phyloP scores from a whole-genome alignment of 306 rosid species.

The Quillaja saponaria region DNA sequence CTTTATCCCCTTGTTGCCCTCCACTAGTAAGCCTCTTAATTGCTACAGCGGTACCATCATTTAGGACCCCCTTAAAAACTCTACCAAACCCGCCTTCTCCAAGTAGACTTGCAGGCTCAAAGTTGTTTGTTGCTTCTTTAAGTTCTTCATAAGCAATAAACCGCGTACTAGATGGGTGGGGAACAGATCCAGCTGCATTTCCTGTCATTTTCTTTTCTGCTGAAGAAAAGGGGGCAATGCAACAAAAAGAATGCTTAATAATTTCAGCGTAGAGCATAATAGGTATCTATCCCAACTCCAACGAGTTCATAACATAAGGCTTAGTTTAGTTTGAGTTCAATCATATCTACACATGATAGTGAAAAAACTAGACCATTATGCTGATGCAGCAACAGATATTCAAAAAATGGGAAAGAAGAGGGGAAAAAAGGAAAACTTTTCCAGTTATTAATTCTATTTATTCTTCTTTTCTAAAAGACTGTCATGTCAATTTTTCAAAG shows the following conservation, averaged over 20 bases:
- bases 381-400: slow-evolving; percentile 4
- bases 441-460: slow-evolving; percentile 1
- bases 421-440: neutral
- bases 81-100: slow-evolving; percentile 98
- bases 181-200: slow-evolving; percentile 55
- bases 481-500: slow-evolving; percentile 13
- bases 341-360: slow-evolving; percentile 2
- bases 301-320: too few relatives aligned
- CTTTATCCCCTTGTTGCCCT: slow-evolving; percentile 95
- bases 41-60: slow-evolving; percentile 94
- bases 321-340: too few relatives aligned
- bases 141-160: slow-evolving; percentile 93
- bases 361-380: slow-evolving; percentile 9
- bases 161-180: slow-evolving; percentile 91
- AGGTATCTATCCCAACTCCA: too few relatives aligned
- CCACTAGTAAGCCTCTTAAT: slow-evolving; percentile 92
- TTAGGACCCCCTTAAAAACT: slow-evolving; percentile 88
- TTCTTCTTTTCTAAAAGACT: slow-evolving; percentile 3
- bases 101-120: slow-evolving; percentile 71
- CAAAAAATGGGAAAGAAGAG: neutral
- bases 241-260: neutral
- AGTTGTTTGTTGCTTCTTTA: slow-evolving; percentile 91
- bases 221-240: slow-evolving; percentile 2
- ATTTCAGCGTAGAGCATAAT: neutral
- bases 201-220: slow-evolving; percentile 68